A percentile compares a stretch with the other conserved stretches of the same genome.
Evolutionary conservation across 2,329 filamentous ascomycete species (phyloP).

Genomic region (Apiospora arundinis): DNA sequence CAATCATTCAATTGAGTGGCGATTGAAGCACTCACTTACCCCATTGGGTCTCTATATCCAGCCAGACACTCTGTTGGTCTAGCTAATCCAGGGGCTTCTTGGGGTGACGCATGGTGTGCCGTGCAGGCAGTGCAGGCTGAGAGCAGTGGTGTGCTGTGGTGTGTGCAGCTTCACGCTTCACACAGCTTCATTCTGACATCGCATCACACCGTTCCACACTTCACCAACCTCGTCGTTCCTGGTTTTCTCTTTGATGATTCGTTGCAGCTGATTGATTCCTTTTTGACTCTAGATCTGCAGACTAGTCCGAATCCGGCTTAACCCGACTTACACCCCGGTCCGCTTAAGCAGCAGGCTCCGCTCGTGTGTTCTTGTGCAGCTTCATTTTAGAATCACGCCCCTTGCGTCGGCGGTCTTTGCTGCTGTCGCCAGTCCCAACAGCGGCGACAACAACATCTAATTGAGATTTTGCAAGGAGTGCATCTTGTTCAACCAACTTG

Average conservation of each 20-base stretch:
- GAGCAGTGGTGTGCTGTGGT: background rate
- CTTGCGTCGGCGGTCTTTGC: background rate
- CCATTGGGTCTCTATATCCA: background rate
- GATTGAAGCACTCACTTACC: background rate
- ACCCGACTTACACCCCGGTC: background rate
- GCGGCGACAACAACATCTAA: background rate
- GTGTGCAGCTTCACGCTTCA: background rate
- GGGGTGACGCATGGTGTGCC: background rate
- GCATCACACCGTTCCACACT: conserved; percentile 13
- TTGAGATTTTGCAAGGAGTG: background rate
- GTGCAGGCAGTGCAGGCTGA: background rate
- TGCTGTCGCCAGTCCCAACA: no score
- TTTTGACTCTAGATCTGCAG: conserved; percentile 24
- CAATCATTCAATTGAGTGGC: background rate
- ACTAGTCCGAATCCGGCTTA: conserved; percentile 23
- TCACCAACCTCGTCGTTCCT: conserved; percentile 20
- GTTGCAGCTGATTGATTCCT: conserved; percentile 25
- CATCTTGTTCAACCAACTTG: background rate
- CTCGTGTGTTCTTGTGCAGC: conserved; percentile 9
- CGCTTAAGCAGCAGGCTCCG: conserved; percentile 5
- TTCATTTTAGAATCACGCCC: conserved; percentile 6
- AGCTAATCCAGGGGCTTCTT: background rate
- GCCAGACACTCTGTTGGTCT: background rate
- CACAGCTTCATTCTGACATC: background rate
- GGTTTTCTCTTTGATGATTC: conserved; percentile 19